Percentiles rank a stretch among this genome's conserved stretches.
These are phyloP conservation scores for Trametes sp. DNA, from an alignment of 1,284 basidiomycete genomes.

Conservation along the genomic window DNA sequence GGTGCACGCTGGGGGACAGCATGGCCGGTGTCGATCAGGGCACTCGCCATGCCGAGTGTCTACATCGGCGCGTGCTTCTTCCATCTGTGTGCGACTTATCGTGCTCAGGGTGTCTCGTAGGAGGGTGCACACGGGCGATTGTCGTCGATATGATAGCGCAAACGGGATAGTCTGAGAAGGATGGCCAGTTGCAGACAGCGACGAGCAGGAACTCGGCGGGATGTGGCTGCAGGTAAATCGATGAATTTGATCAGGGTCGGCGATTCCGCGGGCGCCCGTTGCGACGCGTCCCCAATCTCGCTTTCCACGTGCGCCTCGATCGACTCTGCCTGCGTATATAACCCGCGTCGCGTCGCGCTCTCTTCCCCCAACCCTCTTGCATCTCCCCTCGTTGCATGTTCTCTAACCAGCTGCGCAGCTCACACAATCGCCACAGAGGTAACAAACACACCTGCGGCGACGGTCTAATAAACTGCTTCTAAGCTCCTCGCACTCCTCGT, in stretches of 20 bases:
- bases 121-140: background rate
- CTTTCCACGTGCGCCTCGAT: slow-evolving; percentile 16
- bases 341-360: slow-evolving; percentile 8
- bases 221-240: background rate
- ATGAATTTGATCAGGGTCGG: slow-evolving; percentile 6
- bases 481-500: slow-evolving; percentile 34
- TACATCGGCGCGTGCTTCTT: background rate
- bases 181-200: background rate
- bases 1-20: background rate
- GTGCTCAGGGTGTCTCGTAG: background rate
- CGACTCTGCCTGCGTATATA: slow-evolving; percentile 23
- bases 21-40: slow-evolving; percentile 9
- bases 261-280: background rate
- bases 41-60: slow-evolving; percentile 1
- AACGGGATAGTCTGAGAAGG: background rate
- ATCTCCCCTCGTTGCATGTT: slow-evolving; percentile 67
- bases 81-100: background rate
- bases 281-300: slow-evolving; percentile 4
- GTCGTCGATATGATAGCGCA: background rate
- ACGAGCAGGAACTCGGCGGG: slow-evolving; percentile 3
- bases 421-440: slow-evolving; percentile 83
- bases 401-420: slow-evolving; percentile 85
- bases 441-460: slow-evolving; percentile 73
- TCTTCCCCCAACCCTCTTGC: slow-evolving; percentile 6
- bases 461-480: slow-evolving; percentile 62